Base-by-base conservation (phyloP, 1,284 basidiomycete species). In the Ganoderma lucidum region DNA sequence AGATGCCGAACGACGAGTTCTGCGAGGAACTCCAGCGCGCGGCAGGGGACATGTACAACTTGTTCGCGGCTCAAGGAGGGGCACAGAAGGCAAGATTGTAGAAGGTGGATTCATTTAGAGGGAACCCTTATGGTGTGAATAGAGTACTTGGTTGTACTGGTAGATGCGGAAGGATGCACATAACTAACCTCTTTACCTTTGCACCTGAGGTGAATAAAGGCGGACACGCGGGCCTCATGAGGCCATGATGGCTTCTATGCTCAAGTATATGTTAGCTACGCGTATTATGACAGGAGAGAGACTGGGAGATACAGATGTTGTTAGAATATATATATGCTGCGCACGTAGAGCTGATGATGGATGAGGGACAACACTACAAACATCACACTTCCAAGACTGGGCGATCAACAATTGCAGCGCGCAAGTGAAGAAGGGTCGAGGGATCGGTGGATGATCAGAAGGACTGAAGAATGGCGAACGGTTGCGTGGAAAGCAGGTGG, bases 1-100 rank as follows among this genome's bases (percentile, higher is more conserved):
- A 92, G 76, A 91, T 93, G 88, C 93, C 92, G 14, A 94, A 94
- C 76, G 83, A 83, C 15, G 80, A 84, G 77, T 94, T 95, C 74
- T 83, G 86, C 53, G 78, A 85, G 65, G 92, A 93, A 78, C 89
- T 95, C 66, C 83, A 82, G 71, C 86, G 81, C 67, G 92, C 93
- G 0, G 89, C 92, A 2, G 79, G 86, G 42, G 93, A 95, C 74
- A 59, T 95, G 63, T 89, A 89, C 73, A 79, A 80, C 56, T 63
- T 80, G 58, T 75, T 76, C 59, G 70, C 72, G 2, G 64, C 53
- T 41, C 63, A 68, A 39, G 53, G 37, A 2, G 35, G 15, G 14
- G 45, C n/a, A 32, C 58, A 17, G 30, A 73, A 71, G 70, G 63
- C 72, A 58, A 73, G 55, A 66, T 53, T 73, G 30, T 73, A 48